A percentile compares a stretch with the other conserved stretches of the same genome.
phyloP scores from a whole-genome alignment of 208 protist species.

The Phytomonas francai region DNA sequence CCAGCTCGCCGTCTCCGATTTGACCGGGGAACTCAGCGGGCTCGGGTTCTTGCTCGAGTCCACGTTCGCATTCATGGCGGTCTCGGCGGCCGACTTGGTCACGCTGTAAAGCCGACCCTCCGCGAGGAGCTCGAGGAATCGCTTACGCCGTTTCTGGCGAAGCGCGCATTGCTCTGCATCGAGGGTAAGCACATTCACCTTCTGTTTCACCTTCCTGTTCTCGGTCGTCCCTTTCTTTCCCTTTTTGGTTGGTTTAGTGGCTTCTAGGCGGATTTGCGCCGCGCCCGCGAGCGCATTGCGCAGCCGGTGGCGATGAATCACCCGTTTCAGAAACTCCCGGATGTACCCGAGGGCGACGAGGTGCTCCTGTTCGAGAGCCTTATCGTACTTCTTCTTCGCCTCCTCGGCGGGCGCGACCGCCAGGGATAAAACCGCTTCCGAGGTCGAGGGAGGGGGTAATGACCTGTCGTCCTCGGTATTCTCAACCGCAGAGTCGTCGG shows the following conservation, averaged over 20 bases:
- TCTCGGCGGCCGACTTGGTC: background rate
- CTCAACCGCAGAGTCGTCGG: conserved; percentile 6
- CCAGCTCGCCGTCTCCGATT: background rate
- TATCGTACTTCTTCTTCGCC: background rate
- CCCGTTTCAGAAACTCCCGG: conserved; percentile 7
- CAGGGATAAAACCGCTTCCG: background rate
- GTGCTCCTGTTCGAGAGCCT: conserved; percentile 7
- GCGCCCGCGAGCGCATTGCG: background rate
- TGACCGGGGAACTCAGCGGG: background rate
- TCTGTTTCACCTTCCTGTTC: background rate
- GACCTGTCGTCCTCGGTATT: background rate
- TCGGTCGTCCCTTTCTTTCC: background rate
- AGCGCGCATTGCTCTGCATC: background rate
- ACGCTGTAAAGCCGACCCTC: background rate
- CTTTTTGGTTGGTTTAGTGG: background rate
- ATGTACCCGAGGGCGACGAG: background rate
- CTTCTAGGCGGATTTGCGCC: background rate
- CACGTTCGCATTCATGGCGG: background rate
- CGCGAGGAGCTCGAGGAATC: background rate
- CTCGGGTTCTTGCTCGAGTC: background rate
- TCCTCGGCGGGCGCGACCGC: background rate
- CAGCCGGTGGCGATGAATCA: conserved; percentile 6
- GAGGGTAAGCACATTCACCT: background rate
- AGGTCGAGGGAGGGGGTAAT: background rate
- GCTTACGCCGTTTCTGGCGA: no score